Percentiles rank a stretch among this genome's conserved stretches.
These are phyloP conservation scores for Psilocybe subaeruginosa DNA, from an alignment of 768 basidiomycete genomes.

Conservation along the genomic window DNA sequence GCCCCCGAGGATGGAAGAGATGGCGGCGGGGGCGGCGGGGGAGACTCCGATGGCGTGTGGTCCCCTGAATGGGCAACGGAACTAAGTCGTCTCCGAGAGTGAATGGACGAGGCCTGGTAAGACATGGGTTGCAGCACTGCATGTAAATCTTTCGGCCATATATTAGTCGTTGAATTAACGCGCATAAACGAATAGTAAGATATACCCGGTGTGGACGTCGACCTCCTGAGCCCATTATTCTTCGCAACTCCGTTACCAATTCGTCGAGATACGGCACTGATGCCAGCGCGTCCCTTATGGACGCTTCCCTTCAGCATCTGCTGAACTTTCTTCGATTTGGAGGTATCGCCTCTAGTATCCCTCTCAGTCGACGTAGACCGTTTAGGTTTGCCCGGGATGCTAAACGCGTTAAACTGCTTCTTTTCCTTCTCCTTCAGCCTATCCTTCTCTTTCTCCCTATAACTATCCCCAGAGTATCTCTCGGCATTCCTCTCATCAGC, in stretches of 20 bases:
- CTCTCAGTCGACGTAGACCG: conserved; percentile 43
- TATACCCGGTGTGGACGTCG: conserved; percentile 73
- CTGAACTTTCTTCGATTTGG: conserved; percentile 72
- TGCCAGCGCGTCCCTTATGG: conserved; percentile 71
- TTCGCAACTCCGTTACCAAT: conserved; percentile 72
- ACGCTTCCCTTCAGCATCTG: conserved; percentile 78
- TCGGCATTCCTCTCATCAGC: conserved; percentile 5
- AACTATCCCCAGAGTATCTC: conserved; percentile 2
- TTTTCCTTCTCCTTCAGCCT: conserved; percentile 21
- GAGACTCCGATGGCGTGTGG: conserved; percentile 39
- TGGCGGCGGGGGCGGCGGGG: conserved; percentile 46
- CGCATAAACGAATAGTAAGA: conserved; percentile 6
- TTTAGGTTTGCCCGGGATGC: conserved; percentile 29
- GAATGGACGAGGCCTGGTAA: conserved; percentile 82
- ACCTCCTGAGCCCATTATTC: conserved; percentile 57
- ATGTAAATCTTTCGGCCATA: conserved; percentile 59
- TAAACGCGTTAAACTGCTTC: conserved; percentile 11
- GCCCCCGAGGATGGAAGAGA: conserved; percentile 38
- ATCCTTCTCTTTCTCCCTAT: conserved; percentile 13
- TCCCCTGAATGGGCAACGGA: conserved; percentile 46
- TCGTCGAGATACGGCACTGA: conserved; percentile 77
- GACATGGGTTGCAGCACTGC: conserved; percentile 60
- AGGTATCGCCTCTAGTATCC: conserved; percentile 40
- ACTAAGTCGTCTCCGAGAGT: conserved; percentile 68
- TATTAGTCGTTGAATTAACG: background rate